Evolutionary conservation across 257 asterid species (phyloP).

Genomic region (Lycium ferocissimum): DNA sequence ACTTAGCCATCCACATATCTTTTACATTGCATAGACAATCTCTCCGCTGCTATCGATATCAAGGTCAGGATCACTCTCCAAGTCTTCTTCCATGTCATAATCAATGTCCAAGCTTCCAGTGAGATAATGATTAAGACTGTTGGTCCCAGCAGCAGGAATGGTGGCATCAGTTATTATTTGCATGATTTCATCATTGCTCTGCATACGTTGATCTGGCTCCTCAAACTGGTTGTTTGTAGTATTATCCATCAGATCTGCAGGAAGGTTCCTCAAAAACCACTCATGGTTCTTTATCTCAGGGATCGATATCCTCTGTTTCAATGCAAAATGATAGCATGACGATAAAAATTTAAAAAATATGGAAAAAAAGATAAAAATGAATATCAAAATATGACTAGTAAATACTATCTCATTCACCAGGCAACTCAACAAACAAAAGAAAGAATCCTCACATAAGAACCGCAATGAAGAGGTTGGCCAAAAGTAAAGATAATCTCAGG

Average conservation of each 20-base stretch:
- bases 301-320: conserved; percentile 76
- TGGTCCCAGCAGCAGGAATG: conserved; percentile 79
- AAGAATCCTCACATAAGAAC: neutral
- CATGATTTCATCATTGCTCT: conserved; percentile 88
- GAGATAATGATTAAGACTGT: conserved; percentile 71
- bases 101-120: conserved; percentile 85
- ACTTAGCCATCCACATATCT: neutral
- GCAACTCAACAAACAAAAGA: neutral
- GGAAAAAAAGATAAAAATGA: neutral
- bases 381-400: neutral
- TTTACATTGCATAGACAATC: conserved; percentile 75
- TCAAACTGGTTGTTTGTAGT: conserved; percentile 63
- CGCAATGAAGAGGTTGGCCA: neutral
- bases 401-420: neutral
- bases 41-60: conserved; percentile 98
- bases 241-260: conserved; percentile 72
- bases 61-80: conserved; percentile 90
- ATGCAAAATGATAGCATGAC: neutral
- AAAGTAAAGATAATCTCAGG: neutral
- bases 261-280: conserved; percentile 94
- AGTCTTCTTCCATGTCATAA: conserved; percentile 95
- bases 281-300: conserved; percentile 88
- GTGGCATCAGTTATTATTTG: conserved; percentile 91
- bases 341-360: neutral
- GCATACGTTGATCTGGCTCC: conserved; percentile 87